Evolutionary conservation across 441 rosid genomes (phyloP).

Genomic region (Rhodomyrtus psidioides): DNA sequence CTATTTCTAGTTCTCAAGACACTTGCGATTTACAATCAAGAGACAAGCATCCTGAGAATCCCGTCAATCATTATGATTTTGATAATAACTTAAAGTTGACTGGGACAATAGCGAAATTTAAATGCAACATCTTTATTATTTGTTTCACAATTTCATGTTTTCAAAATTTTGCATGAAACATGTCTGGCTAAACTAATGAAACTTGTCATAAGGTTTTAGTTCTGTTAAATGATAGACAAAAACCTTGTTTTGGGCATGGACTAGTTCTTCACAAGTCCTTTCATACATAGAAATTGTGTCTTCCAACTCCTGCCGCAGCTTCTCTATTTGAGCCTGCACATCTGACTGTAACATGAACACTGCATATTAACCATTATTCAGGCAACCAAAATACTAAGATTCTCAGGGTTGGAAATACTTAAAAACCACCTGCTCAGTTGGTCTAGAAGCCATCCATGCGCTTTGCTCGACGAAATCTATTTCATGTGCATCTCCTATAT

Average conservation of each 20-base stretch:
- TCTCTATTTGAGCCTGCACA: conserved; percentile 52
- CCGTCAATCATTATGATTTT: not conserved
- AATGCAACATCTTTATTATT: not conserved
- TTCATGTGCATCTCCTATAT: conserved; percentile 16
- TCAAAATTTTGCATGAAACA: not conserved
- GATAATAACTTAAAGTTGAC: not conserved
- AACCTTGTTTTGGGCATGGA: conserved; percentile 68
- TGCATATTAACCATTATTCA: not conserved
- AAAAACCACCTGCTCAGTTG: conserved; percentile 32
- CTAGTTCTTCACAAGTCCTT: conserved; percentile 67
- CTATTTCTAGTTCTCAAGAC: not conserved
- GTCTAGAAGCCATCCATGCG: conserved; percentile 18
- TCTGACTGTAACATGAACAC: conserved; percentile 32
- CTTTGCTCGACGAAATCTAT: conserved; percentile 7
- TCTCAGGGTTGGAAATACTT: not conserved
- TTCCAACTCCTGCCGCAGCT: conserved; percentile 55
- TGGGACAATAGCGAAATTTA: not conserved
- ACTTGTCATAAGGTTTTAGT: not conserved
- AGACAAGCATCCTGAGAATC: not conserved
- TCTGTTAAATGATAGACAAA: not conserved
- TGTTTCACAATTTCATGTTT: not conserved
- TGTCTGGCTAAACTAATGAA: not conserved
- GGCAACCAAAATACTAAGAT: not conserved
- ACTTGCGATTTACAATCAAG: not conserved
- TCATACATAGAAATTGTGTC: conserved; percentile 57